Conservation (phyloP, 2,329 filamentous ascomycete species). For the Fusarium nanum region DNA sequence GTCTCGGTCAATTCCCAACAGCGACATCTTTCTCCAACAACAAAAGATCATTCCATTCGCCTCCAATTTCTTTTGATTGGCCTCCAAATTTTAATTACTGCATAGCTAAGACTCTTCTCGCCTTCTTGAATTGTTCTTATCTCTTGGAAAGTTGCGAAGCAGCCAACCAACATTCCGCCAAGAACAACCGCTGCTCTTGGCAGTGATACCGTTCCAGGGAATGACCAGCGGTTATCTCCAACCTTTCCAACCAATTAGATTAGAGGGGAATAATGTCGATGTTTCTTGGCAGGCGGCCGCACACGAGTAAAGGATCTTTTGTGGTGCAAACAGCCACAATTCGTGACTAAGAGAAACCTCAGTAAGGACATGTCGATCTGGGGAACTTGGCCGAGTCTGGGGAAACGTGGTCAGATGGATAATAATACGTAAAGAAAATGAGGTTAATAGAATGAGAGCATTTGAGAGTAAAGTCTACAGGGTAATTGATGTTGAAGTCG, state of each 20-base stretch:
- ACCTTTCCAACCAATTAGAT: conserved; percentile 9
- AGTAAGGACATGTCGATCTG: background rate
- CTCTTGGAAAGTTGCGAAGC: conserved; percentile 13
- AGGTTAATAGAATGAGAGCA: background rate
- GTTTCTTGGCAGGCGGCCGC: conserved; percentile 14
- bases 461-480: fast-evolving
- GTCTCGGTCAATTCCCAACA: background rate
- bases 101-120: background rate
- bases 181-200: conserved; percentile 26
- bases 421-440: background rate
- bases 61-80: conserved; percentile 8
- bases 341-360: conserved; percentile 19
- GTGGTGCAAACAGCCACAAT: conserved; percentile 11
- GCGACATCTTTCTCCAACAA: background rate
- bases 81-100: background rate
- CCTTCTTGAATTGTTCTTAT: conserved; percentile 10
- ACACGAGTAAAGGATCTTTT: conserved; percentile 1
- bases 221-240: conserved; percentile 26
- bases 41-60: conserved; percentile 21
- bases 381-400: conserved; percentile 26
- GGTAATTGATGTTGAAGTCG: background rate
- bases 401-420: background rate
- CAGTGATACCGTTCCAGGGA: conserved; percentile 18
- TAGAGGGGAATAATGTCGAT: no score
- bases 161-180: conserved; percentile 8